Conservation (phyloP, 108 stramenopile species). For the Cyclotella baltica region DNA sequence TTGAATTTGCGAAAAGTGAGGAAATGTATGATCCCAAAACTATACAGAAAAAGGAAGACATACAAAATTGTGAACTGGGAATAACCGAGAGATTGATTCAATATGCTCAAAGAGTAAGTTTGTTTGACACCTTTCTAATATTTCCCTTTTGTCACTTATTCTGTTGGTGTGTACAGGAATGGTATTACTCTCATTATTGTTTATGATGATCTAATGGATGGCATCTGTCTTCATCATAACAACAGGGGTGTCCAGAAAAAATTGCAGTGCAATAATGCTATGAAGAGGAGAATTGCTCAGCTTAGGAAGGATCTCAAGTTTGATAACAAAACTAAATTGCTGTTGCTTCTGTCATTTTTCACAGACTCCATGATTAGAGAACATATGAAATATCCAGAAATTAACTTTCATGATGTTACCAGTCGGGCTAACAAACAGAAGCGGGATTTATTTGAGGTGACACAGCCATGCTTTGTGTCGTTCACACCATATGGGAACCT, state of each 20-base stretch:
- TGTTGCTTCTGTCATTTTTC: not conserved
- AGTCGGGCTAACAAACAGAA: conserved; percentile 2
- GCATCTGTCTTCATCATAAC: not conserved
- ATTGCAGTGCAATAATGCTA: not conserved
- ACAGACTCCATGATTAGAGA: conserved; percentile 8
- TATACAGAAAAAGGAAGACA: not conserved
- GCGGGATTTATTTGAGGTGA: not conserved
- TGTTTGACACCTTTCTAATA: not conserved
- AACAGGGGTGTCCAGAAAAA: not conserved
- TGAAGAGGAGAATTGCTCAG: not conserved
- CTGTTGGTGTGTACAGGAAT: not conserved
- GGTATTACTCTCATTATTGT: not conserved
- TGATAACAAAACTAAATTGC: not conserved
- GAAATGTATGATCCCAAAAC: not conserved
- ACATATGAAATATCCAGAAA: conserved; percentile 7
- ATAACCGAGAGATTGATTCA: not conserved
- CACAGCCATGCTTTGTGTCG: not conserved
- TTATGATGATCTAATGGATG: not conserved
- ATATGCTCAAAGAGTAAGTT: not conserved
- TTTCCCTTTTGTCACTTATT: not conserved
- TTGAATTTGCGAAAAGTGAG: not conserved
- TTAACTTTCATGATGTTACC: conserved; percentile 12
- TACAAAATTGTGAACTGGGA: not conserved
- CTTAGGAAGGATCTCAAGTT: conserved; percentile 3
- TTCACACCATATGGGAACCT: conserved; percentile 16